These are phyloP conservation scores for Penicillium sp. DNA, from an alignment of 2,329 filamentous ascomycete species.

Conservation along the genomic window DNA sequence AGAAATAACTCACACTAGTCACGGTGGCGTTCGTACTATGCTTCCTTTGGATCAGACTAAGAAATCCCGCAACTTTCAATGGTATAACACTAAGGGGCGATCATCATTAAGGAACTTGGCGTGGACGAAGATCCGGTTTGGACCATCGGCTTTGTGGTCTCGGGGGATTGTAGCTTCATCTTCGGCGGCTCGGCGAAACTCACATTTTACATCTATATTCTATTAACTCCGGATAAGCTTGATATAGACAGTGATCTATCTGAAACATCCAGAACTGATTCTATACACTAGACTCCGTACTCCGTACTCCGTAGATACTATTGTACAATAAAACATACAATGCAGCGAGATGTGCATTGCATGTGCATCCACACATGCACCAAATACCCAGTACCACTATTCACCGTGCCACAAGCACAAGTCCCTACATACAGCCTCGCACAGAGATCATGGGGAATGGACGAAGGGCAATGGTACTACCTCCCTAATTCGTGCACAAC, in stretches of 20 bases:
- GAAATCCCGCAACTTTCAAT: constrained; percentile 11
- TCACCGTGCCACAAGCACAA: neutral
- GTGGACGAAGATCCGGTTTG: constrained; percentile 8
- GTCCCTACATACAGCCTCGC: constrained; percentile 3
- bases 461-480: constrained; percentile 5
- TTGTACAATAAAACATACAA: neutral
- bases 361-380: neutral
- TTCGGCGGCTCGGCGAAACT: constrained; percentile 2
- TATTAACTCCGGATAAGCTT: too few relatives aligned
- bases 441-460: constrained; percentile 2
- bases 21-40: constrained; percentile 6
- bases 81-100: constrained; percentile 7
- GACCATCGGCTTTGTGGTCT: neutral
- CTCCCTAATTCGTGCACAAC: constrained; percentile 11
- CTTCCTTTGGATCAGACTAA: constrained; percentile 1
- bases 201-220: too few relatives aligned
- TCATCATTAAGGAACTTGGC: constrained; percentile 4
- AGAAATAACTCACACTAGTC: constrained; percentile 3
- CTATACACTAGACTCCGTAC: too few relatives aligned
- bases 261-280: neutral
- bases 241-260: neutral
- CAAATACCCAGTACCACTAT: neutral
- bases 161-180: neutral
- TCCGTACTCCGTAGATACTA: too few relatives aligned
- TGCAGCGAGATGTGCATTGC: neutral